Evolutionary conservation across 192 early-diverging fungal species (phyloP).

Genomic region (Entomortierella parvispora): DNA sequence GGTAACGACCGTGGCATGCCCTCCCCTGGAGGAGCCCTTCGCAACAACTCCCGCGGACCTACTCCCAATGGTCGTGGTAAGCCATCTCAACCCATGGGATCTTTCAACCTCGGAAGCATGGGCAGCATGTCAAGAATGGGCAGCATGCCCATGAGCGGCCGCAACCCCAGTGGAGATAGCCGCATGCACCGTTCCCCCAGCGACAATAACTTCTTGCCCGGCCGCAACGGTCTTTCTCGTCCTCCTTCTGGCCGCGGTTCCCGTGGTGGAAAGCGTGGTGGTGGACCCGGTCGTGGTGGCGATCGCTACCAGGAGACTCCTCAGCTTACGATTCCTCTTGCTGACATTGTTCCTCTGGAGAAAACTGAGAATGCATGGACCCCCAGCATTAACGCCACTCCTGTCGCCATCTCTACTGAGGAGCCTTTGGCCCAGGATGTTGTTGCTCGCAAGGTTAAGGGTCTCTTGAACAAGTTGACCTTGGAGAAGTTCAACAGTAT

Average conservation of each 20-base stretch:
- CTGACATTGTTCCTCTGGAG: conserved; percentile 81
- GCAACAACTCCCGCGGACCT: conserved; percentile 26
- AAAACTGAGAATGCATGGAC: conserved; percentile 87
- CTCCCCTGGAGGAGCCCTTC: conserved; percentile 21
- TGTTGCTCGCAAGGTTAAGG: conserved; percentile 83
- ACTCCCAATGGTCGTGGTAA: conserved; percentile 51
- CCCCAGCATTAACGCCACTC: conserved; percentile 60
- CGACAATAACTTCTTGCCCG: conserved; percentile 26
- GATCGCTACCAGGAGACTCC: conserved; percentile 57
- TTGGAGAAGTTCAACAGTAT: conserved; percentile 93
- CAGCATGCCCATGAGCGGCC: conserved; percentile 54
- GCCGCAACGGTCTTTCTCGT: conserved; percentile 37
- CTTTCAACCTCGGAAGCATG: conserved; percentile 56
- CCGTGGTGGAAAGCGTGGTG: conserved; percentile 68
- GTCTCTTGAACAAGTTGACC: conserved; percentile 96
- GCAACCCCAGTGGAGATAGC: conserved; percentile 52
- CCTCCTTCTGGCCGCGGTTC: conserved; percentile 58
- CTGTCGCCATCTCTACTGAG: conserved; percentile 41
- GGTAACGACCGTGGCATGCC: conserved; percentile 52
- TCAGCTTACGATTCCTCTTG: conserved; percentile 61
- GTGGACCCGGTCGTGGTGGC: conserved; percentile 62
- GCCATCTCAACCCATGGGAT: conserved; percentile 44
- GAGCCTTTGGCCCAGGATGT: conserved; percentile 64
- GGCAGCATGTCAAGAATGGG: conserved; percentile 30
- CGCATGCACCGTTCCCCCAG: conserved; percentile 30